A percentile compares a stretch with the other conserved stretches of the same genome.
These are phyloP conservation scores for Metarhizium brunneum DNA, from an alignment of 2,329 filamentous ascomycete genomes.

Conservation along the genomic window DNA sequence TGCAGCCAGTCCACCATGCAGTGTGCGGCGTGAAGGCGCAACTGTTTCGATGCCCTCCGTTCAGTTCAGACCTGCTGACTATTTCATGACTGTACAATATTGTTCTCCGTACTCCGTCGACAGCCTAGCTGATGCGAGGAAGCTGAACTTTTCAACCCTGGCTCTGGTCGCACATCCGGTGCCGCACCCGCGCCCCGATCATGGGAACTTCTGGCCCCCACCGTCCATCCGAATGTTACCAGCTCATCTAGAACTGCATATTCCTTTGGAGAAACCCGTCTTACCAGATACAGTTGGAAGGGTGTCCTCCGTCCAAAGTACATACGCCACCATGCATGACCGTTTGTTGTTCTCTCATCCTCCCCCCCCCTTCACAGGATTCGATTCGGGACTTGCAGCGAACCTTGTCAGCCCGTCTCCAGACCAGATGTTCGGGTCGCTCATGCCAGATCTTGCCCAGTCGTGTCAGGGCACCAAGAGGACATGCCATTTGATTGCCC, in stretches of 20 bases:
- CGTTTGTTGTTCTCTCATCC: conserved; percentile 1
- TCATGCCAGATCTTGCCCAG: neutral
- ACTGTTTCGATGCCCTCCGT: neutral
- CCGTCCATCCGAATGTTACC: neutral
- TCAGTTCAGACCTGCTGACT: neutral
- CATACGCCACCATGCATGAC: neutral
- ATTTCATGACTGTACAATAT: neutral
- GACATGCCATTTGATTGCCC: too few relatives aligned
- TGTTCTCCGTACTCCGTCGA: neutral
- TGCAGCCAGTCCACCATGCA: neutral
- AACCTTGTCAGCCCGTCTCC: too few relatives aligned
- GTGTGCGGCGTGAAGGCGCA: neutral
- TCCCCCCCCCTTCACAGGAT: neutral
- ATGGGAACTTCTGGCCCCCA: neutral
- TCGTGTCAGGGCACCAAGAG: too few relatives aligned
- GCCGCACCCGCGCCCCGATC: neutral
- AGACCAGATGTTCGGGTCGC: neutral
- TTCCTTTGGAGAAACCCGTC: neutral
- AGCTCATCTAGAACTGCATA: neutral
- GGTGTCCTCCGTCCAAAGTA: too few relatives aligned
- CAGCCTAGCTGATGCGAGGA: neutral
- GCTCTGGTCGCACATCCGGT: neutral
- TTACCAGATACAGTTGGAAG: neutral
- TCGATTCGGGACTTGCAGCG: neutral
- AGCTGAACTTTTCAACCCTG: neutral